Conservation (phyloP, 176 grass and related monocot species). For the Hyparrhenia diplandra region DNA sequence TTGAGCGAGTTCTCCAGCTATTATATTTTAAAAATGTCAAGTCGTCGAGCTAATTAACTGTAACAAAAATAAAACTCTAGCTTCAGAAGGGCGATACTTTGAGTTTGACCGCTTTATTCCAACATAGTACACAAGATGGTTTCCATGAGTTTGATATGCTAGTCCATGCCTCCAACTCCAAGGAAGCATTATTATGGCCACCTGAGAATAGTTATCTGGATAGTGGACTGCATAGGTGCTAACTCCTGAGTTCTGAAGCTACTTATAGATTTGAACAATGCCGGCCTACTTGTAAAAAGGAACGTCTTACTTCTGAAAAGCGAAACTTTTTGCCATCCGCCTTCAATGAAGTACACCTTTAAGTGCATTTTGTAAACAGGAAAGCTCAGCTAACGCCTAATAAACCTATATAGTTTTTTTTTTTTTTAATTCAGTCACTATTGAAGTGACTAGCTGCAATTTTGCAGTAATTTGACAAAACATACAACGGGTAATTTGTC, state of each 20-base stretch:
- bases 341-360: neutral
- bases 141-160: neutral
- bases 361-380: conserved; percentile 23
- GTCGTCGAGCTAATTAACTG: neutral
- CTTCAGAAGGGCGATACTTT: no score
- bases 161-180: neutral
- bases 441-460: neutral
- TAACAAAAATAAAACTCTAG: neutral
- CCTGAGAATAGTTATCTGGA: neutral
- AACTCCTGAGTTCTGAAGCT: neutral
- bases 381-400: neutral
- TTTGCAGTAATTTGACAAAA: neutral
- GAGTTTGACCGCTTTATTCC: neutral
- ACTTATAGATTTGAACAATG: neutral
- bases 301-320: conserved; percentile 23
- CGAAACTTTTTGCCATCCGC: neutral
- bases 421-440: neutral
- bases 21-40: neutral
- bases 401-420: neutral
- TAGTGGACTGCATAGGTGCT: neutral
- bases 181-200: neutral
- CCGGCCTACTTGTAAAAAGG: neutral
- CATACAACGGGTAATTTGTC: neutral
- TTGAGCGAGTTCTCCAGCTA: neutral
- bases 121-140: conserved; percentile 12